Evolutionary conservation across 1,284 basidiomycete genomes (phyloP).

Genomic region (Pseudozyma hubeiensis): DNA sequence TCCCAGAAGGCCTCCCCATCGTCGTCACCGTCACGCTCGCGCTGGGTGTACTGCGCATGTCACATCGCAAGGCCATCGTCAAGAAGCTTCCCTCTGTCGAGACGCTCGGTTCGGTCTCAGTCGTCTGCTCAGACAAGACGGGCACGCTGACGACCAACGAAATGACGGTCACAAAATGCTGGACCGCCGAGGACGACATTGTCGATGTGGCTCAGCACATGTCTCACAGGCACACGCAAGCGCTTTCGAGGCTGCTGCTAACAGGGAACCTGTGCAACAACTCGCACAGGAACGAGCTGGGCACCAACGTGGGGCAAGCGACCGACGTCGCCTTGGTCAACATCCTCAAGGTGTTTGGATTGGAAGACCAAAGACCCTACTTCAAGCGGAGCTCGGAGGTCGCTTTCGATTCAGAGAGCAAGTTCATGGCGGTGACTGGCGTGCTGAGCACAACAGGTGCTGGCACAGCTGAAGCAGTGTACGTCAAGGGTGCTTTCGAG

Average conservation of each 20-base stretch:
- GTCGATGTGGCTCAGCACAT: slow-evolving; percentile 72
- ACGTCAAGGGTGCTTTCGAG: slow-evolving; percentile 93
- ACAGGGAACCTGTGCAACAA: slow-evolving; percentile 74
- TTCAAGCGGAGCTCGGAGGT: slow-evolving; percentile 83
- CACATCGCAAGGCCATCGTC: slow-evolving; percentile 92
- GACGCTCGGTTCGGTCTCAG: slow-evolving; percentile 90
- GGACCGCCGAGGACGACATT: slow-evolving; percentile 82
- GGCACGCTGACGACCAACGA: slow-evolving; percentile 96
- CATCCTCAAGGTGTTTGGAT: slow-evolving; percentile 78
- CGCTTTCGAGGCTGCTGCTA: slow-evolving; percentile 79
- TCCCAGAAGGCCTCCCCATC: slow-evolving; percentile 95
- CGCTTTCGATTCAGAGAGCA: slow-evolving; percentile 91
- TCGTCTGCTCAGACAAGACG: slow-evolving; percentile 98
- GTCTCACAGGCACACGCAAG: slow-evolving; percentile 61
- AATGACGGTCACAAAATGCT: slow-evolving; percentile 90
- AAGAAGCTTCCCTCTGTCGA: slow-evolving; percentile 97
- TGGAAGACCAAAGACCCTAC: slow-evolving; percentile 77
- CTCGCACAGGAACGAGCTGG: slow-evolving; percentile 77
- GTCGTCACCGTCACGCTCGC: slow-evolving; percentile 97
- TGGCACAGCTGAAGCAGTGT: slow-evolving; percentile 78
- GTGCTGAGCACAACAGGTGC: slow-evolving; percentile 44
- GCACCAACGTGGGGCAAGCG: slow-evolving; percentile 84
- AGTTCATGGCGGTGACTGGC: slow-evolving; percentile 90
- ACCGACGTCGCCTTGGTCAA: slow-evolving; percentile 94
- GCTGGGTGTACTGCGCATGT: slow-evolving; percentile 92